Evolutionary conservation across 2,329 filamentous ascomycete species (phyloP).

Genomic region (Botryosphaeria dothidea): DNA sequence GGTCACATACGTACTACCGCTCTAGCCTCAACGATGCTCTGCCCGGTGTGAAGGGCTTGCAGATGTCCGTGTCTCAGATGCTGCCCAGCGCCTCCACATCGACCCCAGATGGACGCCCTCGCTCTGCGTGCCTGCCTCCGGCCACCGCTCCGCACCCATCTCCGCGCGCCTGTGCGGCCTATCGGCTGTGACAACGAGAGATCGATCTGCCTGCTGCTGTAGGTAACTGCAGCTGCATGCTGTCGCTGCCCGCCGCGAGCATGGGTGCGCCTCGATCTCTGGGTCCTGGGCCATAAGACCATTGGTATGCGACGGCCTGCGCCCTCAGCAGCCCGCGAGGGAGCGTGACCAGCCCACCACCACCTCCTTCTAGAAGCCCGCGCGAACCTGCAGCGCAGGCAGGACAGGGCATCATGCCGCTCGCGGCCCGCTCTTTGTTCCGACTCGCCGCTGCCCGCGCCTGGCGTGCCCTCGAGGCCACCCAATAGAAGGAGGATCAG

Average conservation of each 20-base stretch:
- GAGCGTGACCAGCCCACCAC: slow-evolving; percentile 12
- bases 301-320: slow-evolving; percentile 13
- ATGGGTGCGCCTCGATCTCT: slow-evolving; percentile 15
- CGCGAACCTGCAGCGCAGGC: slow-evolving; percentile 6
- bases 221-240: slow-evolving; percentile 10
- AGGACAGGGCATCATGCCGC: neutral
- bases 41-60: slow-evolving; percentile 5
- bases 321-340: neutral
- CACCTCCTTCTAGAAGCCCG: slow-evolving; percentile 14
- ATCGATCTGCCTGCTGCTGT: slow-evolving; percentile 18
- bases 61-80: neutral
- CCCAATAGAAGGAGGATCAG: slow-evolving; percentile 12
- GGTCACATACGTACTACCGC: neutral
- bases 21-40: neutral
- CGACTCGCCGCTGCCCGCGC: slow-evolving; percentile 16
- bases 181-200: slow-evolving; percentile 15
- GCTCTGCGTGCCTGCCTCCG: neutral
- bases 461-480: slow-evolving; percentile 10
- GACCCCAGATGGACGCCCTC: neutral
- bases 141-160: neutral
- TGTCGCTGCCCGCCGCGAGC: slow-evolving; percentile 14
- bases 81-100: slow-evolving; percentile 7
- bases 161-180: slow-evolving; percentile 8
- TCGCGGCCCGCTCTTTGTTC: slow-evolving; percentile 16
- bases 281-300: slow-evolving; percentile 14